Conservation (phyloP, 306 rosid species). For the Notholithocarpus densiflorus region DNA sequence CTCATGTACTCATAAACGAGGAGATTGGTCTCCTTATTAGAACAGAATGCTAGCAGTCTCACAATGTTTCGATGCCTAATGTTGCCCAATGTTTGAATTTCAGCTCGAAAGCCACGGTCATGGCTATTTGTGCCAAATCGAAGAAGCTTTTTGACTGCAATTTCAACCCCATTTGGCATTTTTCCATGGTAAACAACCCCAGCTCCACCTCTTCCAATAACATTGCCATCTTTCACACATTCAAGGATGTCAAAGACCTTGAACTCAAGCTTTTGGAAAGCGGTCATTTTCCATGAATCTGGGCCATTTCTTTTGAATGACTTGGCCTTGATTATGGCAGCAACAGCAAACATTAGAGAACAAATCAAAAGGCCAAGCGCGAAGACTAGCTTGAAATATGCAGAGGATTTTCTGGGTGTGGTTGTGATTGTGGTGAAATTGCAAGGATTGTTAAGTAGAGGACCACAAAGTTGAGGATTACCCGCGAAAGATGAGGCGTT, state of each 20-base stretch:
- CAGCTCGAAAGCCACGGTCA: conserved; percentile 82
- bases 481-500: conserved; percentile 83
- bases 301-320: conserved; percentile 47
- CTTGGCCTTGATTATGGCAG: conserved; percentile 68
- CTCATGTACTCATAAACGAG: conserved; percentile 87
- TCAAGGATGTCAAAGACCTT: conserved; percentile 62
- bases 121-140: conserved; percentile 63
- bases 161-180: conserved; percentile 76
- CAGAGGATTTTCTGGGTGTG: conserved; percentile 13
- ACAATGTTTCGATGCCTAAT: conserved; percentile 88
- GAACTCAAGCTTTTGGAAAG: conserved; percentile 73
- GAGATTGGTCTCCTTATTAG: conserved; percentile 70
- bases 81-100: conserved; percentile 80
- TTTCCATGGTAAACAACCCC: conserved; percentile 91
- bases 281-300: conserved; percentile 70
- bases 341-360: conserved; percentile 58
- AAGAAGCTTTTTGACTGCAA: conserved; percentile 76
- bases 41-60: conserved; percentile 69
- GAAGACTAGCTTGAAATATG: conserved; percentile 65
- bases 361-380: conserved; percentile 69
- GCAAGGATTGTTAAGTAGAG: conserved; percentile 69
- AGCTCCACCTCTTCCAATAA: conserved; percentile 87
- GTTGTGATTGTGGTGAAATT: conserved; percentile 43
- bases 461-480: conserved; percentile 71
- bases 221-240: conserved; percentile 85